Percentiles rank a stretch among this genome's conserved stretches.
Conservation (phyloP, 306 rosid species). For the Rosa rugosa region DNA sequence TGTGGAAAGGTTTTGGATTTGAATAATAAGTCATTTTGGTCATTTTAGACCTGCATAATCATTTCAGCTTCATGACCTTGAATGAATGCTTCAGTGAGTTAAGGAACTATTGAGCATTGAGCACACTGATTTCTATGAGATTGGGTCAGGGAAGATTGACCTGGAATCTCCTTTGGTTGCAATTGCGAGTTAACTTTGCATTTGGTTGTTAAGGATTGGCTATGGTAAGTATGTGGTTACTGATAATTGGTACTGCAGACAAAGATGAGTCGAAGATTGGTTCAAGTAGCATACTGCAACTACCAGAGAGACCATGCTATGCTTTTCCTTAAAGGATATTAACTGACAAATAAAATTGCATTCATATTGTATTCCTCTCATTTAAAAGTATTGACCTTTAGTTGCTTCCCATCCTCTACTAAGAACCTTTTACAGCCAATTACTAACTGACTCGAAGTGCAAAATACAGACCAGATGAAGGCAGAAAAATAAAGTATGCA, state of each 20-base stretch:
- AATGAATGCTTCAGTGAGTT: conserved; percentile 35
- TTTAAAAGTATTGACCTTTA: not conserved
- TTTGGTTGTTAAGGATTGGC: conserved; percentile 7
- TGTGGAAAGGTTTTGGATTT: conserved; percentile 46
- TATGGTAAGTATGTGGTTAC: not conserved
- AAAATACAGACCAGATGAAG: not conserved
- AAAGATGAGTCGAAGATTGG: not conserved
- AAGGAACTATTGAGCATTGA: conserved; percentile 5
- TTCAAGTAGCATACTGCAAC: conserved; percentile 3
- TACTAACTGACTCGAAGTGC: not conserved
- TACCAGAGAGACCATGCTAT: not conserved
- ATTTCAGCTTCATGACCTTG: conserved; percentile 24
- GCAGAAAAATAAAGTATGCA: not conserved
- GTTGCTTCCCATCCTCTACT: not conserved
- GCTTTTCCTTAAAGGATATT: not conserved
- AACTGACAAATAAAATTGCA: not conserved
- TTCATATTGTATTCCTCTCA: too few relatives aligned
- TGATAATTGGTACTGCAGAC: conserved; percentile 2
- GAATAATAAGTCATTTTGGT: conserved; percentile 29
- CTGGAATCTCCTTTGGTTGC: conserved; percentile 24
- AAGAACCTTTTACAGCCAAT: not conserved
- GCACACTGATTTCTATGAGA: conserved; percentile 16
- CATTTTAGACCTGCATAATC: conserved; percentile 26
- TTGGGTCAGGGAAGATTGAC: conserved; percentile 14
- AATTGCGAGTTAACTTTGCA: conserved; percentile 8